These are phyloP conservation scores for Conticribra guillardii DNA, from an alignment of 108 stramenopile species.

Conservation along the genomic window DNA sequence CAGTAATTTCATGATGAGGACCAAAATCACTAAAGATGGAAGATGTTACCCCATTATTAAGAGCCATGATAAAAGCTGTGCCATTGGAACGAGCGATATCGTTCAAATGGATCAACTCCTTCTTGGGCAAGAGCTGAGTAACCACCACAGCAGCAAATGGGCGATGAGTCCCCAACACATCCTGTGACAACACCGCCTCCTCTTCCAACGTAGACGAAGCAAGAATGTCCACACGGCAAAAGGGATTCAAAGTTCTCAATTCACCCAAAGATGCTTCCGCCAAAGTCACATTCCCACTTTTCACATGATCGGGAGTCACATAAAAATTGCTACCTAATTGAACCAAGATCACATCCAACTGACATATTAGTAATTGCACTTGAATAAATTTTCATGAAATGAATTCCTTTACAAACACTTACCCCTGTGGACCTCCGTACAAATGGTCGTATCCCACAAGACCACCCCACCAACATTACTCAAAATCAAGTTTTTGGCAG, in stretches of 20 bases:
- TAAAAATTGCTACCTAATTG: conserved; percentile 59
- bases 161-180: conserved; percentile 39
- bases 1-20: conserved; percentile 42
- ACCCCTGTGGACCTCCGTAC: conserved; percentile 42
- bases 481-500: conserved; percentile 73
- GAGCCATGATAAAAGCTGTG: conserved; percentile 50
- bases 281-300: conserved; percentile 18
- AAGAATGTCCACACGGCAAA: conserved; percentile 54
- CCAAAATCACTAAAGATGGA: conserved; percentile 58
- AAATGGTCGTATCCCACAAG: conserved; percentile 33
- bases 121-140: conserved; percentile 39
- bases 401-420: no score
- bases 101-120: conserved; percentile 36
- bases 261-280: conserved; percentile 46
- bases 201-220: conserved; percentile 6
- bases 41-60: conserved; percentile 48
- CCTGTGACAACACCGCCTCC: conserved; percentile 16
- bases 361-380: no score
- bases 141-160: conserved; percentile 53
- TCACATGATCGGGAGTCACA: conserved; percentile 42
- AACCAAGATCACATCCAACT: no score
- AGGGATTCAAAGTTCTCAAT: conserved; percentile 51
- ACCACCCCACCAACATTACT: conserved; percentile 54
- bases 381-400: no score
- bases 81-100: conserved; percentile 37